These are phyloP conservation scores for Seiridium unicorne DNA, from an alignment of 2,329 filamentous ascomycete genomes.

Conservation along the genomic window DNA sequence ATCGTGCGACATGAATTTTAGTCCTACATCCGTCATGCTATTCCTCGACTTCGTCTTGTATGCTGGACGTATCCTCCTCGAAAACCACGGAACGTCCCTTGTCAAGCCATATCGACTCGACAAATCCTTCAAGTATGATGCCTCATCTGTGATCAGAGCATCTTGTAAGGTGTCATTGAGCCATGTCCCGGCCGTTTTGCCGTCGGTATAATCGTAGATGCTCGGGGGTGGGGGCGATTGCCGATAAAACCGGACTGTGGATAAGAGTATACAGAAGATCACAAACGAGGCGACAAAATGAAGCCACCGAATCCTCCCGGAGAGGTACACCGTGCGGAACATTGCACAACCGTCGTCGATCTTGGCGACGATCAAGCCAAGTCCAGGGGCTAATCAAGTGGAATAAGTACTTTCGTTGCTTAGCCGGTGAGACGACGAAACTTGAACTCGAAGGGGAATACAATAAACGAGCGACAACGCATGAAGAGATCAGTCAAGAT, in stretches of 20 bases:
- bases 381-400: too few species aligned
- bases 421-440: not conserved
- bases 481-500: not conserved
- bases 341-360: constrained; percentile 1
- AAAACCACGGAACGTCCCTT: constrained; percentile 19
- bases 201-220: constrained; percentile 23
- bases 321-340: constrained; percentile 13
- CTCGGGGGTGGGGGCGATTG: constrained; percentile 10
- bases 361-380: not conserved
- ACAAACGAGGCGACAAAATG: constrained; percentile 12
- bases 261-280: constrained; percentile 13
- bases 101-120: constrained; percentile 22
- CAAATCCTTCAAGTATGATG: constrained; percentile 21
- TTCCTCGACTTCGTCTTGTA: constrained; percentile 12
- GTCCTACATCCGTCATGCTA: constrained; percentile 18
- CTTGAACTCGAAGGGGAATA: not conserved
- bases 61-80: constrained; percentile 17
- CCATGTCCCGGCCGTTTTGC: constrained; percentile 17
- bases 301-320: constrained; percentile 9
- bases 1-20: constrained; percentile 14
- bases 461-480: not conserved
- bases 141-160: constrained; percentile 15
- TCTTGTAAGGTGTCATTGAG: constrained; percentile 13
- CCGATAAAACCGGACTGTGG: constrained; percentile 9
- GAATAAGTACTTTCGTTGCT: not conserved